Conservation (phyloP, 2,329 filamentous ascomycete species). For the Sporothrix euskadiensis region DNA sequence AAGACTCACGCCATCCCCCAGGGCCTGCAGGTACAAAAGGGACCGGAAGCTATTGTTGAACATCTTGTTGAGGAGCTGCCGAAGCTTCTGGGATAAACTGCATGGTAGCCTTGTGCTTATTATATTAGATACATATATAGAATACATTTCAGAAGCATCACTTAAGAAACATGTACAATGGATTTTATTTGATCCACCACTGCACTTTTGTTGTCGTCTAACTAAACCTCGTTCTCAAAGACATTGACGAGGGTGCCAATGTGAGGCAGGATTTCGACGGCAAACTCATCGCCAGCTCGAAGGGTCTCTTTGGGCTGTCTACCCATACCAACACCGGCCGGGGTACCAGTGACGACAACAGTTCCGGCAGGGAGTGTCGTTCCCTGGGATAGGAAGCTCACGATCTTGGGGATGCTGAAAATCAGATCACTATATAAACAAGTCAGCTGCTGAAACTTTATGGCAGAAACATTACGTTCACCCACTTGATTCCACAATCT, state of each 20-base stretch:
- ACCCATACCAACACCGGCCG: constrained; percentile 45
- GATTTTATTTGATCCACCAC: not conserved
- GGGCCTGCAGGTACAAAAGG: constrained; percentile 54
- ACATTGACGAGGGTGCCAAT: constrained; percentile 48
- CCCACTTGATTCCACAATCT: constrained; percentile 21
- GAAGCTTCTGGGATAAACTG: constrained; percentile 30
- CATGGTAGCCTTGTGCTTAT: not conserved
- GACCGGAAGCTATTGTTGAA: constrained; percentile 57
- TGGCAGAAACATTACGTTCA: not conserved
- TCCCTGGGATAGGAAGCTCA: constrained; percentile 48
- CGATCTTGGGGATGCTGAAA: constrained; percentile 50
- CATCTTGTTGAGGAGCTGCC: constrained; percentile 49
- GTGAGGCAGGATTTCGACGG: constrained; percentile 46
- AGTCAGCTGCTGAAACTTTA: not conserved
- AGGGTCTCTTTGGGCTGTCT: constrained; percentile 44
- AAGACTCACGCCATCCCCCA: constrained; percentile 56
- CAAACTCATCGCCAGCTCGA: constrained; percentile 45
- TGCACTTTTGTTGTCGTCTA: not conserved
- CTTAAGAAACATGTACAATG: not conserved
- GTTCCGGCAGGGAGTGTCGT: constrained; percentile 45
- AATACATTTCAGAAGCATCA: not conserved
- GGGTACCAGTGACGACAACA: constrained; percentile 48
- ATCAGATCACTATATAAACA: constrained; percentile 47
- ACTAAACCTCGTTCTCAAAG: constrained; percentile 32
- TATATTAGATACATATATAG: not conserved